phyloP scores from a whole-genome alignment of 495 filamentous ascomycete genomes.

The Podospora didyma region DNA sequence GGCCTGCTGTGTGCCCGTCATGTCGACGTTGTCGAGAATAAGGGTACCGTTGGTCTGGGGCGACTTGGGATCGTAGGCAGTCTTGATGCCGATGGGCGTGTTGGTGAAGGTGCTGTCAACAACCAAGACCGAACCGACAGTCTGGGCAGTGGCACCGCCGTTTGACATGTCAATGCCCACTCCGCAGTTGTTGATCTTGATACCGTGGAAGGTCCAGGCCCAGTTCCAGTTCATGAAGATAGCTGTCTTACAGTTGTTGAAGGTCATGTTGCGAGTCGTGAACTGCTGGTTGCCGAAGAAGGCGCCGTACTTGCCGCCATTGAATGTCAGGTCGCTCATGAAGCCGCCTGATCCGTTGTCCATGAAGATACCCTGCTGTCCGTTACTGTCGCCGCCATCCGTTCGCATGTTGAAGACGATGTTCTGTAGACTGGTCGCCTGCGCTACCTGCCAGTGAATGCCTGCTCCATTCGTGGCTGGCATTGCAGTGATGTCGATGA shows the following conservation, averaged over 20 bases:
- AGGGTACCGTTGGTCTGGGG: constrained; percentile 70
- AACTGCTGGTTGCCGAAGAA: constrained; percentile 95
- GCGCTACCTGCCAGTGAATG: constrained; percentile 98
- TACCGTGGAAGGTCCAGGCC: constrained; percentile 81
- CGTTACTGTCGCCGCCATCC: constrained; percentile 62
- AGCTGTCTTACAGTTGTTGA: constrained; percentile 85
- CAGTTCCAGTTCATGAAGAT: constrained; percentile 95
- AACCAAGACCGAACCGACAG: constrained; percentile 75
- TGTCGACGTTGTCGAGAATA: constrained; percentile 83
- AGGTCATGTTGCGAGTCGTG: constrained; percentile 84
- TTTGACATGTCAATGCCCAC: constrained; percentile 81
- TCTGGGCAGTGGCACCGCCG: constrained; percentile 50
- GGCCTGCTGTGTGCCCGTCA: constrained; percentile 50
- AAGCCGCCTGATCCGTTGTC: constrained; percentile 92
- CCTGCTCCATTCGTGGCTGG: constrained; percentile 62
- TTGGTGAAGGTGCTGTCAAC: constrained; percentile 75
- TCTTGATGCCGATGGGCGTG: constrained; percentile 69
- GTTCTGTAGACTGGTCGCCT: constrained; percentile 90
- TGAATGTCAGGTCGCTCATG: constrained; percentile 83
- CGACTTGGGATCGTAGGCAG: constrained; percentile 60
- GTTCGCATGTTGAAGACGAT: constrained; percentile 84
- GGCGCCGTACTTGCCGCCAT: constrained; percentile 78
- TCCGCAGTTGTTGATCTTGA: constrained; percentile 75
- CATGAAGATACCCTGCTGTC: constrained; percentile 92
- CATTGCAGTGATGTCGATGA: constrained; percentile 77